Evolutionary conservation across 306 rosid genomes (phyloP).

Genomic region (Corylus heterophylla): DNA sequence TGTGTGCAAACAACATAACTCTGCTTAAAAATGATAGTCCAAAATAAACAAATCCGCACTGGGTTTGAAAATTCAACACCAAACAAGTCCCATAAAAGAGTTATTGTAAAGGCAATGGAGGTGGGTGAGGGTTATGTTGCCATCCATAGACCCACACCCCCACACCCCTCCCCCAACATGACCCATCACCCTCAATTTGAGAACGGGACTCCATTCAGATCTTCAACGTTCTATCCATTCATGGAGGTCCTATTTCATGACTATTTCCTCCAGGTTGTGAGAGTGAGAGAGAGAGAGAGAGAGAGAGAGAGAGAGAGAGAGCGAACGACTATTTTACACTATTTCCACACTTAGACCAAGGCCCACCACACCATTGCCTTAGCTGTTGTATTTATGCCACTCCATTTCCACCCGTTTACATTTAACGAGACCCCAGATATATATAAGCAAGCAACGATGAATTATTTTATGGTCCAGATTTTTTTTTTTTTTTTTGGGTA

Average conservation of each 20-base stretch:
- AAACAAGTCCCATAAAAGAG: constrained; percentile 10
- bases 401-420: constrained; percentile 1
- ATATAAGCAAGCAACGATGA: background rate
- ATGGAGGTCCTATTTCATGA: background rate
- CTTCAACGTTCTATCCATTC: background rate
- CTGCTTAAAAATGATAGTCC: background rate
- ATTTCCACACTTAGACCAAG: background rate
- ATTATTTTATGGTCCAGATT: too few relatives aligned
- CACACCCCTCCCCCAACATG: constrained; percentile 26
- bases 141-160: constrained; percentile 30
- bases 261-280: background rate
- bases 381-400: constrained; percentile 5
- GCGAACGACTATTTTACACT: background rate
- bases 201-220: background rate
- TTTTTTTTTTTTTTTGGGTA: too few relatives aligned
- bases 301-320: background rate
- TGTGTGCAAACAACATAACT: too few relatives aligned
- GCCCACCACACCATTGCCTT: constrained; percentile 5
- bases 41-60: background rate
- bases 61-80: constrained; percentile 7
- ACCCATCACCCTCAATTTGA: constrained; percentile 30
- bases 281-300: background rate
- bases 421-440: background rate
- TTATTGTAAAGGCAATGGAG: background rate
- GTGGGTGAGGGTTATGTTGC: constrained; percentile 27